Evolutionary conservation across 2,329 filamentous ascomycete species (phyloP).

Genomic region (Aspergillus versicolor): DNA sequence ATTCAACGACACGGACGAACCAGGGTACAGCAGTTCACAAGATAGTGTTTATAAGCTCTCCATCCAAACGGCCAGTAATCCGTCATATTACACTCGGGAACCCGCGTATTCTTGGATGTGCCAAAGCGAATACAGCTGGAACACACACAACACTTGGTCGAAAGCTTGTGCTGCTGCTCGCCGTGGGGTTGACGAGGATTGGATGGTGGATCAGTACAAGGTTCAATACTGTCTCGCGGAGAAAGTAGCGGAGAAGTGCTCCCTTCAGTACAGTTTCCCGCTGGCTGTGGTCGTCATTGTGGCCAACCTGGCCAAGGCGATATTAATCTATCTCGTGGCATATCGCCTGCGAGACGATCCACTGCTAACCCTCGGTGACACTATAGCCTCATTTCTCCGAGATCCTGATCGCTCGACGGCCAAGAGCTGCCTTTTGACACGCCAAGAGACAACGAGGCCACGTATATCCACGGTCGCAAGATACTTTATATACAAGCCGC

Average conservation of each 20-base stretch:
- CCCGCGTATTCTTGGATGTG: constrained; percentile 7
- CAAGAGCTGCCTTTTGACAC: too few species aligned
- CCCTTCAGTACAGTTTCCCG: constrained; percentile 18
- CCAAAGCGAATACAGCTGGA: too few species aligned
- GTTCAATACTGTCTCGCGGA: constrained; percentile 16
- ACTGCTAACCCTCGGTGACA: too few species aligned
- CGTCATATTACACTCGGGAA: not conserved
- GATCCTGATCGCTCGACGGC: too few species aligned
- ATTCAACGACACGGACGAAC: not conserved
- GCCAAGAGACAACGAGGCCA: too few species aligned
- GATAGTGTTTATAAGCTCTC: not conserved
- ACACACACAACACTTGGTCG: not conserved
- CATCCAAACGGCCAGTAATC: not conserved
- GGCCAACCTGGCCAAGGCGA: constrained; percentile 14
- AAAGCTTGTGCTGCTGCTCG: too few species aligned
- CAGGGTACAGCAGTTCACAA: not conserved
- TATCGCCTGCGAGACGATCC: not conserved
- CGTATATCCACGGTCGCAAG: too few species aligned
- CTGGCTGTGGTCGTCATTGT: constrained; percentile 19
- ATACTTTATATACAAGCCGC: not conserved
- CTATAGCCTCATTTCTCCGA: too few species aligned
- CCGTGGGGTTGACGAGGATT: not conserved
- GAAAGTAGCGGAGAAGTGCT: constrained; percentile 18
- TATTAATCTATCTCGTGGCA: not conserved
- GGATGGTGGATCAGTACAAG: not conserved